phyloP scores from a whole-genome alignment of 345 rosid genomes.

The Atalantia buxifolia region DNA sequence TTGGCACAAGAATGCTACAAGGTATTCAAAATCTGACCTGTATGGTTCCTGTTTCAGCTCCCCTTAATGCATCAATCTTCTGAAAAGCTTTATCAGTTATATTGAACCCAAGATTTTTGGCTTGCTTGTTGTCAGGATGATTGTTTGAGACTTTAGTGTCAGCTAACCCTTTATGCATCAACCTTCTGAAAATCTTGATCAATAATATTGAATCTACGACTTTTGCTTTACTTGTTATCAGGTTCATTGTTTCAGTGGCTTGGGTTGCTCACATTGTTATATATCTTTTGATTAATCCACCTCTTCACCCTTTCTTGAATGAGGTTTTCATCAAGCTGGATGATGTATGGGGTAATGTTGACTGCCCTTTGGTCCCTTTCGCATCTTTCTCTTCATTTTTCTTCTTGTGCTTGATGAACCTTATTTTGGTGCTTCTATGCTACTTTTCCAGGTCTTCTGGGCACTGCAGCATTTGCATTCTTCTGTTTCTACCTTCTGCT shows the following conservation, averaged over 20 bases:
- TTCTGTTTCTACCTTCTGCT: slow-evolving; percentile 96
- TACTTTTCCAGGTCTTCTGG: slow-evolving; percentile 73
- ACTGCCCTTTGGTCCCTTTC: slow-evolving; percentile 1
- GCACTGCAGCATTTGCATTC: slow-evolving; percentile 92
- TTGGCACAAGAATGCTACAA: background rate
- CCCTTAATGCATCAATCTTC: background rate
- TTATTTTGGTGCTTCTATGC: slow-evolving; percentile 14
- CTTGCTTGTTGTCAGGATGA: slow-evolving; percentile 47
- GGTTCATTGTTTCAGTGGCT: slow-evolving; percentile 92
- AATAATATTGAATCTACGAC: background rate
- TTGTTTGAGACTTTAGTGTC: slow-evolving; percentile 43
- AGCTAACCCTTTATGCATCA: background rate
- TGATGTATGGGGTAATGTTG: slow-evolving; percentile 78
- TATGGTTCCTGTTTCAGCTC: background rate
- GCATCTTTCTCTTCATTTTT: background rate
- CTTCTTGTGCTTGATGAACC: background rate
- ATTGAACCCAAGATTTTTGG: background rate
- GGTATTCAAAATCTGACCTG: background rate
- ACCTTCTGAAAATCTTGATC: background rate
- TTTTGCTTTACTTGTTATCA: slow-evolving; percentile 16
- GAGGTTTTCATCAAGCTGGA: slow-evolving; percentile 99
- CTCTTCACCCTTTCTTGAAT: slow-evolving; percentile 86
- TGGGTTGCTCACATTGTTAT: slow-evolving; percentile 94
- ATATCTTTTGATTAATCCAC: slow-evolving; percentile 77
- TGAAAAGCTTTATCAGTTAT: background rate